Base-by-base conservation (phyloP, 805 yeast genomes). In the Candida schatavii region DNA sequence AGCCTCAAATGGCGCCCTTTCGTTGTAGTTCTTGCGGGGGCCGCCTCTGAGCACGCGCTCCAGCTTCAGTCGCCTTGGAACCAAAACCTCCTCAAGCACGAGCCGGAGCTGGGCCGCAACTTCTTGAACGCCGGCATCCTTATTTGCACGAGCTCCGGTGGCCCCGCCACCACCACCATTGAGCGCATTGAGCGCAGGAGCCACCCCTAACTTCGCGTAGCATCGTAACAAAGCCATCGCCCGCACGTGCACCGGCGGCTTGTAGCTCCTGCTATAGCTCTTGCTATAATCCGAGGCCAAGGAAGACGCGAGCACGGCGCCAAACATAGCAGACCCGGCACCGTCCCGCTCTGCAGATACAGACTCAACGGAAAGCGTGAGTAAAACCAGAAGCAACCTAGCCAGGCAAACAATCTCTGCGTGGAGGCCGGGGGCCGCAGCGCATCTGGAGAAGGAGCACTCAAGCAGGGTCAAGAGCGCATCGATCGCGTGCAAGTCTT, bases 291-390 rank as follows among this genome's bases (percentile, higher is more conserved):
- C 23, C 17, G 35, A 11, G 13, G 35, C 17, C 18, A 37, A 27
- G n/a, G 39, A 36, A 22, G 36, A 18, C 25, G 39, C 17, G 7
- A 6, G 21, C 26, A 10, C 15, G 19, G 21, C 11, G 9, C 32
- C 17, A 14, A 14, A 13, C 34, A 37, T 27, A 11, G 30, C 21
- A 6, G 39, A 5, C 3, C 31, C 5, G 9, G 14, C 20, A 10
- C 41, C 41, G 23, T 11, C 23, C 10, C n/a, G 14, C 15, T 38
- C 17, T 5, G 23, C 15, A n/a, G 26, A 15, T n/a, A 38, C n/a
- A 6, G 41, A 38, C 10, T 38, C 35, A 11, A 38, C 35, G 5
- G 35, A 38, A 9, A 38, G 18, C 18, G 41, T 38, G n/a, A 38
- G 22, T 5, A 38, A 17, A 9, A 36, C 22, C 4, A 31, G 15